Conservation (phyloP, 2,329 filamentous ascomycete genomes). For the Aspergillus sp. region DNA sequence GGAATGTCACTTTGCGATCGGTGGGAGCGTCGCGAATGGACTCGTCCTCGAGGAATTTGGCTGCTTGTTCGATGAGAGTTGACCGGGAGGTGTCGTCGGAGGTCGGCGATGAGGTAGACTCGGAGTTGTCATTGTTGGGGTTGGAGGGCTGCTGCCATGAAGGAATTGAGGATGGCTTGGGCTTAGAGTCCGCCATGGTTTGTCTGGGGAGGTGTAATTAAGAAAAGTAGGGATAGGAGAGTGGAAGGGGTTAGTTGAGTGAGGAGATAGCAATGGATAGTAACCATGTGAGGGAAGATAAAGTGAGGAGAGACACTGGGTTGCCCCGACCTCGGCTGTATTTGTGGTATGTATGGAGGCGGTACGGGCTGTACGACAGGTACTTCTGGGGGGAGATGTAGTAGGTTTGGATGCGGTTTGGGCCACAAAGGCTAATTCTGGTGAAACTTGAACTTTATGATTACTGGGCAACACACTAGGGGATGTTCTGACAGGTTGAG, state of each 20-base stretch:
- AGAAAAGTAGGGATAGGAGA: constrained; percentile 7
- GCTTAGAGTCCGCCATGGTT: constrained; percentile 37
- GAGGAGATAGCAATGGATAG: background rate
- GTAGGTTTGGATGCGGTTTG: background rate
- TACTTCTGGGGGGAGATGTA: background rate
- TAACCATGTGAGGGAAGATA: background rate
- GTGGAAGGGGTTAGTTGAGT: constrained; percentile 6
- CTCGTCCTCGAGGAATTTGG: constrained; percentile 74
- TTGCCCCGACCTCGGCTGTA: constrained; percentile 23
- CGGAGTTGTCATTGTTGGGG: constrained; percentile 31
- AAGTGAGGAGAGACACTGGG: constrained; percentile 11
- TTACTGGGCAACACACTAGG: background rate
- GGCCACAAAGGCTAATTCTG: background rate
- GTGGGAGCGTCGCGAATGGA: constrained; percentile 67
- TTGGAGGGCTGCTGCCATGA: constrained; percentile 38
- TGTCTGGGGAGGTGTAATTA: background rate
- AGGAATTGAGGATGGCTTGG: constrained; percentile 41
- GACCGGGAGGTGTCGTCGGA: constrained; percentile 33
- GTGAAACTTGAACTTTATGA: background rate
- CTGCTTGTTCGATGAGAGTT: constrained; percentile 65
- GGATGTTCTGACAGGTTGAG: background rate
- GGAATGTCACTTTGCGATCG: constrained; percentile 74
- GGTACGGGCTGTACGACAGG: background rate
- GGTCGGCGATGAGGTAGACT: constrained; percentile 27
- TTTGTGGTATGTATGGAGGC: background rate